Conservation (phyloP, 805 yeast genomes). For the Candida oleophila region DNA sequence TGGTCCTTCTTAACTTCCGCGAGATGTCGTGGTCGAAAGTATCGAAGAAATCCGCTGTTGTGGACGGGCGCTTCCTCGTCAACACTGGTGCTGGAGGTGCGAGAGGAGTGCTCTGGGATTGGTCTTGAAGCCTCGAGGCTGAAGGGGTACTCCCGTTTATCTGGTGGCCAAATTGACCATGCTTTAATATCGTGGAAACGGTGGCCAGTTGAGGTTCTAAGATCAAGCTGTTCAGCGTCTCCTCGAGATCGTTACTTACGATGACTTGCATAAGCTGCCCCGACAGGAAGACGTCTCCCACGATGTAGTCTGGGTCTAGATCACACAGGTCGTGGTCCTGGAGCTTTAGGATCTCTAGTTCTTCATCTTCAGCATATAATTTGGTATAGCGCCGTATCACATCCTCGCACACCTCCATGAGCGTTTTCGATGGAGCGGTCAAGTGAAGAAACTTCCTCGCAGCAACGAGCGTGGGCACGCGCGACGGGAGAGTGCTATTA, state of each 20-base stretch:
- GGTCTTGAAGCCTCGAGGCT: not conserved
- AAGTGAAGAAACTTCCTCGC: constrained; percentile 63
- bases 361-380: constrained; percentile 63
- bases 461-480: not conserved
- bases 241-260: constrained; percentile 24
- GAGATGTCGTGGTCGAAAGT: constrained; percentile 23
- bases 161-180: not conserved
- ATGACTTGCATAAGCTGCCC: constrained; percentile 36
- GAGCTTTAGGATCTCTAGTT: constrained; percentile 53
- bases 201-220: not conserved
- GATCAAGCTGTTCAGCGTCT: constrained; percentile 5
- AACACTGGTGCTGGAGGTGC: constrained; percentile 23
- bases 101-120: constrained; percentile 19
- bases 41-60: constrained; percentile 21
- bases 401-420: constrained; percentile 52
- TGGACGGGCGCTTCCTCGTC: constrained; percentile 17
- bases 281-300: constrained; percentile 58
- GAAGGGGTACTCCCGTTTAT: not conserved
- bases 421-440: constrained; percentile 46
- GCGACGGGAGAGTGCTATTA: not conserved
- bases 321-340: constrained; percentile 73
- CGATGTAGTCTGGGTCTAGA: constrained; percentile 72
- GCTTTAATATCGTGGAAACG: not conserved
- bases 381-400: constrained; percentile 55
- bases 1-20: constrained; percentile 12